Evolutionary conservation across 305 asterid genomes (phyloP).

Genomic region (Fraxinus latifolia): DNA sequence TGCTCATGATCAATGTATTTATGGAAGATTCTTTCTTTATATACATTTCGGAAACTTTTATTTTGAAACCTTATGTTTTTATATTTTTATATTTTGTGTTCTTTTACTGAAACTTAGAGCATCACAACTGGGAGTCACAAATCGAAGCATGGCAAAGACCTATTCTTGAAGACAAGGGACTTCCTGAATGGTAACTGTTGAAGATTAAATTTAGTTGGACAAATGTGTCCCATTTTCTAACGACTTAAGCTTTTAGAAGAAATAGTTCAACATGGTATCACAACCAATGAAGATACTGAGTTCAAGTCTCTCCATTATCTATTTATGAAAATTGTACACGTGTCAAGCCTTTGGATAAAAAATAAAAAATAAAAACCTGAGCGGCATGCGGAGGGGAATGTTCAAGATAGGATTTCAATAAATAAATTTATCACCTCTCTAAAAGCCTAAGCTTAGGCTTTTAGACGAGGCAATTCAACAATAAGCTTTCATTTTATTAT

Average conservation of each 20-base stretch:
- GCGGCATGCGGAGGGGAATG: neutral
- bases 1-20: neutral
- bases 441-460: neutral
- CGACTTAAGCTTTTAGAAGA: neutral
- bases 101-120: conserved; percentile 40
- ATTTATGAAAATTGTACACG: neutral
- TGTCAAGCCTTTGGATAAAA: neutral
- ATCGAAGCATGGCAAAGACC: conserved; percentile 95
- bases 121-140: conserved; percentile 74
- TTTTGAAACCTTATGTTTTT: neutral
- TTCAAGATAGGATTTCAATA: neutral
- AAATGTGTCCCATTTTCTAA: neutral
- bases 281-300: neutral
- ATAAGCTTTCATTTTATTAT: conserved; percentile 25
- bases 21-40: neutral
- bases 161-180: conserved; percentile 76
- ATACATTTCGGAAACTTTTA: conserved; percentile 1
- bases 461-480: neutral
- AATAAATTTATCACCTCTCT: neutral
- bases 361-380: neutral
- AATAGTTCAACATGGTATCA: neutral
- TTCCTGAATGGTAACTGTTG: conserved; percentile 71
- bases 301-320: neutral
- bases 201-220: neutral
- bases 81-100: neutral